A percentile compares a stretch with the other conserved stretches of the same genome.
phyloP scores from a whole-genome alignment of 495 filamentous ascomycete species.

The Talaromyces adpressus region DNA sequence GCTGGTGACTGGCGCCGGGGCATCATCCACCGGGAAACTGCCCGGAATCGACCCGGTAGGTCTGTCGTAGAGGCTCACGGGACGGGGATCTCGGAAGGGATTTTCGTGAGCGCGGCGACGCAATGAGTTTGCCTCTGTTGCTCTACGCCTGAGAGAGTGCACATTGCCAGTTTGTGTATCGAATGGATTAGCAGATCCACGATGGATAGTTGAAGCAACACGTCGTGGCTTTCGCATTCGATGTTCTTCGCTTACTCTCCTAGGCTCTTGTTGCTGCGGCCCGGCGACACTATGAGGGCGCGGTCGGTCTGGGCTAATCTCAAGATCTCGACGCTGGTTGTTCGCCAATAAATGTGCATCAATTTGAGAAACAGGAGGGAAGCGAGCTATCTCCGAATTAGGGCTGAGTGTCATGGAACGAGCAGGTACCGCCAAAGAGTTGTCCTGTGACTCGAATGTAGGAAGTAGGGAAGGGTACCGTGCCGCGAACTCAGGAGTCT shows the following conservation, averaged over 20 bases:
- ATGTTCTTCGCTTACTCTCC: background rate
- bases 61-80: background rate
- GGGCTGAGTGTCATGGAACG: constrained; percentile 16
- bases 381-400: constrained; percentile 25
- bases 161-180: background rate
- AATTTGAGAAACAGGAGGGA: constrained; percentile 39
- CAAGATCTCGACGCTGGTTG: constrained; percentile 10
- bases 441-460: background rate
- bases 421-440: constrained; percentile 4
- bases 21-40: constrained; percentile 24
- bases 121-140: constrained; percentile 22
- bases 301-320: background rate
- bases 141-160: constrained; percentile 19
- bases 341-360: constrained; percentile 32
- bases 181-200: background rate
- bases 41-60: constrained; percentile 18
- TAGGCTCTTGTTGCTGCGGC: background rate
- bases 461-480: constrained; percentile 26
- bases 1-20: background rate
- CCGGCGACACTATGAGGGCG: background rate
- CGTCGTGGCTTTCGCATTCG: background rate
- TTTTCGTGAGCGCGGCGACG: constrained; percentile 13
- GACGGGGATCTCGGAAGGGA: constrained; percentile 7
- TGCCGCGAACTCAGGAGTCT: constrained; percentile 16
- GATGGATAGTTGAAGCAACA: background rate